phyloP scores from a whole-genome alignment of 108 stramenopile species.

The Halocafeteria seosinensis region DNA sequence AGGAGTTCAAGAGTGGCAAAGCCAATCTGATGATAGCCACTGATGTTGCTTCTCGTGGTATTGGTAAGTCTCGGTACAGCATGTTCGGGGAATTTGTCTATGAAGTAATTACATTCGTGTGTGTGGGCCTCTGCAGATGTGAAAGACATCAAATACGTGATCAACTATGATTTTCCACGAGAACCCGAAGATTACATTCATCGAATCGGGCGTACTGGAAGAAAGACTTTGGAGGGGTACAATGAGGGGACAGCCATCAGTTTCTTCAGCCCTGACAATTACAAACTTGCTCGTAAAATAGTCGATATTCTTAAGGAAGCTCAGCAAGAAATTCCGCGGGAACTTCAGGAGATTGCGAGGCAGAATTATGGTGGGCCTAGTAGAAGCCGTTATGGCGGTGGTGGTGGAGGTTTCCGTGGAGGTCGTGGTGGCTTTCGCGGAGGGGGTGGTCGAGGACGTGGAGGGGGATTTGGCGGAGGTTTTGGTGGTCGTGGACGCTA shows the following conservation, averaged over 20 bases:
- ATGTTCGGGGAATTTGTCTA: no score
- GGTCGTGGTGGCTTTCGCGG: constrained; percentile 4
- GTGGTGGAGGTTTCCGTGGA: constrained; percentile 22
- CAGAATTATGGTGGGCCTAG: constrained; percentile 7
- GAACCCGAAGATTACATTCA: constrained; percentile 69
- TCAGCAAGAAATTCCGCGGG: constrained; percentile 29
- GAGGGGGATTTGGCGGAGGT: background rate
- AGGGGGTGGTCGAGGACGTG: background rate
- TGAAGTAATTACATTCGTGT: no score
- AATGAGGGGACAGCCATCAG: constrained; percentile 74
- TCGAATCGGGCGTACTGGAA: constrained; percentile 95
- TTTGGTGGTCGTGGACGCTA: background rate
- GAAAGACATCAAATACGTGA: constrained; percentile 59
- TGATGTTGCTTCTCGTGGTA: constrained; percentile 94
- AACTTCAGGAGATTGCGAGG: constrained; percentile 2
- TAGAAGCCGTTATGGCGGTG: constrained; percentile 16
- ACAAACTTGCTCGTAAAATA: constrained; percentile 49
- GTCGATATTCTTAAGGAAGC: constrained; percentile 33
- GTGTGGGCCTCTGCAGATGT: no score
- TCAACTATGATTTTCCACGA: constrained; percentile 41
- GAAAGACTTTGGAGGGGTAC: constrained; percentile 47
- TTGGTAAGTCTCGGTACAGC: no score
- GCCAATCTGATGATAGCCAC: constrained; percentile 78
- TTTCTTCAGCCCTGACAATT: constrained; percentile 78
- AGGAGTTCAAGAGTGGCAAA: constrained; percentile 72